Percentiles rank a stretch among this genome's conserved stretches.
These are phyloP conservation scores for Escallonia rubra DNA, from an alignment of 129 eudicot genomes.

Conservation along the genomic window DNA sequence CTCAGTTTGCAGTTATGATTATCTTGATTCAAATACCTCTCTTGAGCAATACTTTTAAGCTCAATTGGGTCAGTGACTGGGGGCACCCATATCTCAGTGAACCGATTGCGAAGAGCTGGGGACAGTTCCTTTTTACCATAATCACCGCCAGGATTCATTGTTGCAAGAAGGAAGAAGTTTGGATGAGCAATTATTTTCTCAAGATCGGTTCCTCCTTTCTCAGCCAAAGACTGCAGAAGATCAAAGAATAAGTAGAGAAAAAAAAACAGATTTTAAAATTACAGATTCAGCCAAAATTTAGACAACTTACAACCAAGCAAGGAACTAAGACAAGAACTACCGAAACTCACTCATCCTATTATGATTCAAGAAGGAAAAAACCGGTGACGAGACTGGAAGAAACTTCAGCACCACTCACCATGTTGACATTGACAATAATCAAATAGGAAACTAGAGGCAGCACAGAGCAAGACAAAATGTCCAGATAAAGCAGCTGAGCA, in stretches of 20 bases:
- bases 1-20: neutral
- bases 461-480: no score
- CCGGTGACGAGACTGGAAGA: no score
- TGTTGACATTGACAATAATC: no score
- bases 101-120: conserved; percentile 94
- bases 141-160: conserved; percentile 99
- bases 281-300: no score
- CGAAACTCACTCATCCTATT: no score
- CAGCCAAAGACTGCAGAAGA: conserved; percentile 80
- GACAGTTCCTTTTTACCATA: conserved; percentile 94
- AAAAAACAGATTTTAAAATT: no score
- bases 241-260: neutral
- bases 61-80: conserved; percentile 66
- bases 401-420: no score
- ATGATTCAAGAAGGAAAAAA: no score
- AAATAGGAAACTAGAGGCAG: no score
- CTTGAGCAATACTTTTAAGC: conserved; percentile 63
- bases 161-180: conserved; percentile 86
- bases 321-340: no score
- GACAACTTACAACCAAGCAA: no score
- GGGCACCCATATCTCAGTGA: conserved; percentile 99
- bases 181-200: conserved; percentile 81
- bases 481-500: no score
- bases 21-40: conserved; percentile 39
- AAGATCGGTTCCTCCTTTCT: conserved; percentile 82